A percentile compares a stretch with the other conserved stretches of the same genome.
Conservation (phyloP, 2,329 filamentous ascomycete genomes). For the Lachnellula cervina region DNA sequence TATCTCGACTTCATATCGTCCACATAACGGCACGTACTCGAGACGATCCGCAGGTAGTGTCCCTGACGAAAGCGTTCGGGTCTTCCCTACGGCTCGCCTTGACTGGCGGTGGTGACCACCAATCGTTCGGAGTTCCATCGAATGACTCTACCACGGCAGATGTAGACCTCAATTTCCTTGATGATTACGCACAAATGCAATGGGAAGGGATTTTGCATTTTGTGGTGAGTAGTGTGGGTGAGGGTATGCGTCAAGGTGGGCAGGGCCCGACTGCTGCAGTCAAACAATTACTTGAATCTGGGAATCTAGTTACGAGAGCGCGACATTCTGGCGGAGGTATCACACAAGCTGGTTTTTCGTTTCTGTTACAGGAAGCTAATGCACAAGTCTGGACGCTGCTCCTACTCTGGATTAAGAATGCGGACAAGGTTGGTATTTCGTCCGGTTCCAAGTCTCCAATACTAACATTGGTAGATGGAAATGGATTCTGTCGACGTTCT, state of each 20-base stretch:
- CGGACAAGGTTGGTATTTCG: conserved; percentile 48
- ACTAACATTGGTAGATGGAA: conserved; percentile 35
- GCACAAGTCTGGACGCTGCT: conserved; percentile 95
- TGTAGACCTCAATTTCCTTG: conserved; percentile 68
- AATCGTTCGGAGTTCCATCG: conserved; percentile 87
- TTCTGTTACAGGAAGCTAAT: conserved; percentile 90
- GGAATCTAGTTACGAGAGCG: conserved; percentile 68
- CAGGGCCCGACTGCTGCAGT: conserved; percentile 68
- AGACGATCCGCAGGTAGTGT: conserved; percentile 64
- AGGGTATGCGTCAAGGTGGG: conserved; percentile 42
- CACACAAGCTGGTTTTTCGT: conserved; percentile 89
- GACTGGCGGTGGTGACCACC: conserved; percentile 77
- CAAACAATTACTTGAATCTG: conserved; percentile 75
- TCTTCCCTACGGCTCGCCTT: conserved; percentile 79
- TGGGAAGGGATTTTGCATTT: conserved; percentile 97
- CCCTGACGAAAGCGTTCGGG: conserved; percentile 76
- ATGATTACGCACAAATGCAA: conserved; percentile 78
- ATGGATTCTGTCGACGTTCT: conserved; percentile 92
- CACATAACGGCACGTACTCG: conserved; percentile 56
- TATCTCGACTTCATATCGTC: conserved; percentile 84
- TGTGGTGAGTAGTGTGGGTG: conserved; percentile 74
- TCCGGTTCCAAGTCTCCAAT: neutral
- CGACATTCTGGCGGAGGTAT: conserved; percentile 57
- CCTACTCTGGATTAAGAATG: conserved; percentile 86
- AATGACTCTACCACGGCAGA: conserved; percentile 55